Evolutionary conservation across 352 stramenopile genomes (phyloP).

Genomic region (Pythium phragmiticola): DNA sequence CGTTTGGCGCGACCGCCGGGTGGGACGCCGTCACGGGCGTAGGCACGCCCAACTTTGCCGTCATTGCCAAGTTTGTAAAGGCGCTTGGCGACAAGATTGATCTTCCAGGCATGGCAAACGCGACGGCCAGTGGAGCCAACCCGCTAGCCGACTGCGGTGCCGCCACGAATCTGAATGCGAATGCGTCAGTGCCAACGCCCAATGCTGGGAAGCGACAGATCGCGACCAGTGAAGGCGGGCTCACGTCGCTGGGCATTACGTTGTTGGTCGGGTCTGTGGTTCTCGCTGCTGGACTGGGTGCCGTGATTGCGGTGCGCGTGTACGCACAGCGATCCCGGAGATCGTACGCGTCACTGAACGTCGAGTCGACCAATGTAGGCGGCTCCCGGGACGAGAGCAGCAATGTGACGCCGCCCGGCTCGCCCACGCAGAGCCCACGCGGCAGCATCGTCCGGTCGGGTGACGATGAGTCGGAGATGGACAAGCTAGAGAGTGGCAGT

Average conservation of each 20-base stretch:
- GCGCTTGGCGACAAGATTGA: conserved; percentile 57
- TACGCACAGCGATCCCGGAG: conserved; percentile 12
- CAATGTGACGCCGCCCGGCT: conserved; percentile 19
- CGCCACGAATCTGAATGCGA: conserved; percentile 1
- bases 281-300: conserved; percentile 10
- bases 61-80: conserved; percentile 57
- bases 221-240: not conserved
- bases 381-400: conserved; percentile 17
- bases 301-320: conserved; percentile 14
- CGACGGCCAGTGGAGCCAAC: not conserved
- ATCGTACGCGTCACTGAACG: conserved; percentile 25
- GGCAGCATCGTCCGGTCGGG: conserved; percentile 12
- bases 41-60: conserved; percentile 80
- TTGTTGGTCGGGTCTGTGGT: conserved; percentile 12
- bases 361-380: not conserved
- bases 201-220: conserved; percentile 5
- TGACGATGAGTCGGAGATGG: conserved; percentile 8
- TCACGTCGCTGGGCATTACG: not conserved
- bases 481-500: conserved; percentile 11
- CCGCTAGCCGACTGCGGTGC: not conserved
- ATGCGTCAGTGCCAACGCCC: not conserved
- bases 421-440: conserved; percentile 16
- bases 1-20: conserved; percentile 77
- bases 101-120: conserved; percentile 21
- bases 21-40: conserved; percentile 90